Evolutionary conservation across 495 filamentous ascomycete genomes (phyloP).

Genomic region (Lophiotrema nucula): DNA sequence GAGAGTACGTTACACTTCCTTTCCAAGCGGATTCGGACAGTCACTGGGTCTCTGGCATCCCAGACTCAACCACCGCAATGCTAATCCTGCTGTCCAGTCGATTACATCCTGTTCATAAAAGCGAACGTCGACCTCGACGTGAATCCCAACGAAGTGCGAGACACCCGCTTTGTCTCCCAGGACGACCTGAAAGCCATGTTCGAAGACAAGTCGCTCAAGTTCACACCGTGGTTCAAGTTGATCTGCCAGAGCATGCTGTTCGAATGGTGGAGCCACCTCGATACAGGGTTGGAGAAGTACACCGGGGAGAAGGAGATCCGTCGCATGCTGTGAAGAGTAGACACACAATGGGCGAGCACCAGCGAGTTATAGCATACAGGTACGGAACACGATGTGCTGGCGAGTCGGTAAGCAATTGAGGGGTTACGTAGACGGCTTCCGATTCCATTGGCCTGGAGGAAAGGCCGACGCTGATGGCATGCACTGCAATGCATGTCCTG

Average conservation of each 20-base stretch:
- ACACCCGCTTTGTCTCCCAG: conserved; percentile 75
- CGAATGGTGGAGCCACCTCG: conserved; percentile 94
- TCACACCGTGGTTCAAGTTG: conserved; percentile 99
- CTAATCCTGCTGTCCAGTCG: conserved; percentile 66
- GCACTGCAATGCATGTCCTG: conserved; percentile 20
- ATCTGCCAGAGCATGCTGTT: conserved; percentile 98
- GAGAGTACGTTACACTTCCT: conserved; percentile 67
- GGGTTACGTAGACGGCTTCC: neutral
- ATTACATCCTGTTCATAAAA: conserved; percentile 99
- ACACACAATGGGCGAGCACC: neutral
- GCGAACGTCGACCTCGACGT: conserved; percentile 77
- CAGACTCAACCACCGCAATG: too few relatives aligned
- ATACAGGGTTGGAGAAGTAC: conserved; percentile 76
- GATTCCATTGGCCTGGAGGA: conserved; percentile 8
- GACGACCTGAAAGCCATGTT: conserved; percentile 86
- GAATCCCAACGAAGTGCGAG: conserved; percentile 86
- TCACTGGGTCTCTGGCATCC: neutral
- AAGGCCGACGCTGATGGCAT: neutral
- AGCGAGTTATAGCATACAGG: too few relatives aligned
- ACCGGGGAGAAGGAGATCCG: conserved; percentile 81
- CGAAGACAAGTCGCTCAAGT: conserved; percentile 70
- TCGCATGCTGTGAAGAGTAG: conserved; percentile 66
- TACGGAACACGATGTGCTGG: neutral
- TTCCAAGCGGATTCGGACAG: too few relatives aligned
- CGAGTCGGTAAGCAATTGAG: neutral